These are phyloP conservation scores for Rhodofomes roseus DNA, from an alignment of 1,284 basidiomycete species.

Conservation along the genomic window DNA sequence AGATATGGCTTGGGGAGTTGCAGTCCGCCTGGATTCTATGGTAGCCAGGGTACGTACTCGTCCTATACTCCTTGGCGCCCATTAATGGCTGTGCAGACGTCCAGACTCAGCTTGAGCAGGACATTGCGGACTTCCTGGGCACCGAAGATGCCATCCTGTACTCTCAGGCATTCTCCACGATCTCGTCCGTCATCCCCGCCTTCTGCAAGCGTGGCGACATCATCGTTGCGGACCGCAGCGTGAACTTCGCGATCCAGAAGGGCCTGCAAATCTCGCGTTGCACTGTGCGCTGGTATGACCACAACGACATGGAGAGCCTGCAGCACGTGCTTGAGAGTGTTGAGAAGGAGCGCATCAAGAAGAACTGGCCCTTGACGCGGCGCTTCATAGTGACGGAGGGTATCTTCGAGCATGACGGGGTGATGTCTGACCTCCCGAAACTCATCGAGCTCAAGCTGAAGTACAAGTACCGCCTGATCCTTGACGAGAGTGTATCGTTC, in stretches of 20 bases:
- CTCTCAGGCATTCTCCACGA: constrained; percentile 90
- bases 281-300: constrained; percentile 93
- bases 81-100: constrained; percentile 68
- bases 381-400: constrained; percentile 98
- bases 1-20: constrained; percentile 96
- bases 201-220: constrained; percentile 98
- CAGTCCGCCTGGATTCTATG: constrained; percentile 97
- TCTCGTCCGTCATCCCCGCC: constrained; percentile 93
- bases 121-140: constrained; percentile 89
- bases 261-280: constrained; percentile 96
- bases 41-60: constrained; percentile 73
- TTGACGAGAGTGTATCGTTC: constrained; percentile 94
- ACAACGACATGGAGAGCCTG: constrained; percentile 90
- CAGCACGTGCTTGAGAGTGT: constrained; percentile 84
- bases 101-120: constrained; percentile 85
- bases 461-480: constrained; percentile 93
- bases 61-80: background rate
- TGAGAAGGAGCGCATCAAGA: constrained; percentile 86
- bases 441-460: constrained; percentile 93
- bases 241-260: constrained; percentile 96
- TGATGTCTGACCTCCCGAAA: constrained; percentile 87
- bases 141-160: constrained; percentile 91
- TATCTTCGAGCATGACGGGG: constrained; percentile 93
- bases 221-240: constrained; percentile 94
- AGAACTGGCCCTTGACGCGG: constrained; percentile 78